Evolutionary conservation across 768 basidiomycete genomes (phyloP), one percentile per base, ranked within the genome.

Genomic region (Fomitopsis serialis): DNA sequence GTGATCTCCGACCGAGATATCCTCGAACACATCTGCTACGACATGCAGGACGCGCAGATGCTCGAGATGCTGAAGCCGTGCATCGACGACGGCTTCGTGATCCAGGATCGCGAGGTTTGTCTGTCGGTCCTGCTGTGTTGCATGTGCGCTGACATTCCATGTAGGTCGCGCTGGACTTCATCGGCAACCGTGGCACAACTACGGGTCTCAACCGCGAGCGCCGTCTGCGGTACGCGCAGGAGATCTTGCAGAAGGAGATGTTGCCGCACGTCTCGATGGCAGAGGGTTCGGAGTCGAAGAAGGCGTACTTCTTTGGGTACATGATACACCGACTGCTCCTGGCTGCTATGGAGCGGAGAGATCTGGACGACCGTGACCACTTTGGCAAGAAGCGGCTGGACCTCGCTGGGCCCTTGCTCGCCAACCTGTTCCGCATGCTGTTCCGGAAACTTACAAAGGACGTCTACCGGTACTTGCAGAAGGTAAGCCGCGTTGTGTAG

Each of bases 281-380:
- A 1, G 93, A 96, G 68, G 94, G 94, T 4, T 93, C 92, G 6
- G 92, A 96, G 70, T 93, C 91, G 23, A 97, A 97, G 76, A 99
- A 99, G 70, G 97, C 97, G 1, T 98, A 94, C 71, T 99, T 98
- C 80, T 93, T 98, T 58, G 97, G 97, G 10, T 98, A 98, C 71
- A 99, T 99, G 96, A 92, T 98, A 29, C 96, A 98, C 71, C 87
- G 97, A 56, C 78, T 99, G 24, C 74, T 98, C 0, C 81, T 97
- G 19, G 97, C 97, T 22, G 94, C 94, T 12, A 70, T 99, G 61
- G 95, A 98, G 66, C 79, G 97, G 43, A 79, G 97, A 61, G 97
- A 99, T 63, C 76, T 99, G 23, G 97, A 99, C 67, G 97, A 99
- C 72, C 92, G 97, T 74, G 97, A 99, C 73, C 97, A 99, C 71